phyloP scores from a whole-genome alignment of 495 filamentous ascomycete species.

The Podospora bellae-mahoneyi region DNA sequence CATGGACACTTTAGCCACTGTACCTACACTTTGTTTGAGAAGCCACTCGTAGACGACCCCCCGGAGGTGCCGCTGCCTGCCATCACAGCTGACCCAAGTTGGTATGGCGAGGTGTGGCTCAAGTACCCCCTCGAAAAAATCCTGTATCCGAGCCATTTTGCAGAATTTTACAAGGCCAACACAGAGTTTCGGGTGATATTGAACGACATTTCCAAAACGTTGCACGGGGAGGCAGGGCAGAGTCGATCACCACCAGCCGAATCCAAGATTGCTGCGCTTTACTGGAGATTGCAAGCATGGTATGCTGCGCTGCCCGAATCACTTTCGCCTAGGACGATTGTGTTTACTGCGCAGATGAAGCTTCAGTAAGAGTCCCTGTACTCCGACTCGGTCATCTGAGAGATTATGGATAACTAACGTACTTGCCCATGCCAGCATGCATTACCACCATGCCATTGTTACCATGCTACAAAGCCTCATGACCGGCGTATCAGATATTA shows the following conservation, averaged over 20 bases:
- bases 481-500: constrained; percentile 17
- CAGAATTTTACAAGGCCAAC: constrained; percentile 28
- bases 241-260: constrained; percentile 12
- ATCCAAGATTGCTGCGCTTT: constrained; percentile 27
- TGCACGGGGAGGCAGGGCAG: constrained; percentile 11
- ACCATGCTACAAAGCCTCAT: constrained; percentile 22
- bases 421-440: constrained; percentile 14
- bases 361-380: constrained; percentile 21
- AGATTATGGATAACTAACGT: neutral
- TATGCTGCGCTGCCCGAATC: constrained; percentile 29
- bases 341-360: constrained; percentile 37
- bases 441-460: constrained; percentile 25
- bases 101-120: constrained; percentile 37
- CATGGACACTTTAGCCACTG: constrained; percentile 5
- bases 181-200: constrained; percentile 32
- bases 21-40: constrained; percentile 27
- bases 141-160: constrained; percentile 22
- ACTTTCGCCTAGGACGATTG: constrained; percentile 32
- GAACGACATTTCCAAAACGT: constrained; percentile 24
- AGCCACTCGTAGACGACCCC: constrained; percentile 22
- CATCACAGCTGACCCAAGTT: constrained; percentile 21
- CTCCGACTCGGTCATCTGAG: neutral
- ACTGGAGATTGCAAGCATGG: constrained; percentile 28
- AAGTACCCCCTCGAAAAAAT: constrained; percentile 28
- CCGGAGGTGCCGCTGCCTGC: constrained; percentile 32